Evolutionary conservation across 1,284 basidiomycete species (phyloP).

Genomic region (Coniophora puteana): DNA sequence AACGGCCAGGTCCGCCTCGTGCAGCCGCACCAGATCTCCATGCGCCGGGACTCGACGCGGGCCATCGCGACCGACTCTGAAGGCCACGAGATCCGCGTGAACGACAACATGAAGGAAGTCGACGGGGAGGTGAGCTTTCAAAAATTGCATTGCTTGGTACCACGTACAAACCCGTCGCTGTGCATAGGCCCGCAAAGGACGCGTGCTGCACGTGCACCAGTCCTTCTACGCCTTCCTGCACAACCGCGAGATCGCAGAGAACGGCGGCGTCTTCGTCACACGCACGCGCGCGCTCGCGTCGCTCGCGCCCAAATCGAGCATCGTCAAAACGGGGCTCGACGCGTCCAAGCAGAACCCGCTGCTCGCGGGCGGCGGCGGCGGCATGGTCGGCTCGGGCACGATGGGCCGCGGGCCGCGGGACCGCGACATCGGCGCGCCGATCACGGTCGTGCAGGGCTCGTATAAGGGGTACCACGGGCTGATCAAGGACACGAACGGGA

Average conservation of each 20-base stretch:
- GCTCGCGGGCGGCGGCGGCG: constrained; percentile 60
- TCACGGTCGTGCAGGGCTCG: constrained; percentile 84
- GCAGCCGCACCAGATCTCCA: constrained; percentile 93
- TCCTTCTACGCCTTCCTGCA: constrained; percentile 94
- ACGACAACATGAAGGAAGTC: constrained; percentile 93
- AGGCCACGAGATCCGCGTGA: constrained; percentile 78
- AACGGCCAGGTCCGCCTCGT: constrained; percentile 86
- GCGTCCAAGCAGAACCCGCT: constrained; percentile 97
- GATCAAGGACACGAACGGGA: constrained; percentile 94
- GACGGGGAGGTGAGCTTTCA: constrained; percentile 73
- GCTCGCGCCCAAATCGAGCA: constrained; percentile 79
- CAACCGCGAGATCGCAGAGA: constrained; percentile 88
- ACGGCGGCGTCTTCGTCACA: constrained; percentile 93
- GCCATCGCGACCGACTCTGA: constrained; percentile 91
- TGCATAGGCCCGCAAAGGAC: constrained; percentile 69
- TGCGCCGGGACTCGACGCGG: constrained; percentile 79
- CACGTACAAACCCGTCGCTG: constrained; percentile 1
- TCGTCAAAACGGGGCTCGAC: constrained; percentile 67
- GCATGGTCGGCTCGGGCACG: constrained; percentile 78
- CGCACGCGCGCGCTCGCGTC: constrained; percentile 78
- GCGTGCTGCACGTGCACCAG: constrained; percentile 93
- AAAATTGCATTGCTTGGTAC: neutral
- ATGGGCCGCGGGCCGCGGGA: constrained; percentile 77
- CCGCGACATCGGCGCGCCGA: constrained; percentile 76
- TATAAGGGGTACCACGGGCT: constrained; percentile 91